Base-by-base conservation (phyloP, 371 early-diverging fungal species). In the Apophysomyces trapeziformis region DNA sequence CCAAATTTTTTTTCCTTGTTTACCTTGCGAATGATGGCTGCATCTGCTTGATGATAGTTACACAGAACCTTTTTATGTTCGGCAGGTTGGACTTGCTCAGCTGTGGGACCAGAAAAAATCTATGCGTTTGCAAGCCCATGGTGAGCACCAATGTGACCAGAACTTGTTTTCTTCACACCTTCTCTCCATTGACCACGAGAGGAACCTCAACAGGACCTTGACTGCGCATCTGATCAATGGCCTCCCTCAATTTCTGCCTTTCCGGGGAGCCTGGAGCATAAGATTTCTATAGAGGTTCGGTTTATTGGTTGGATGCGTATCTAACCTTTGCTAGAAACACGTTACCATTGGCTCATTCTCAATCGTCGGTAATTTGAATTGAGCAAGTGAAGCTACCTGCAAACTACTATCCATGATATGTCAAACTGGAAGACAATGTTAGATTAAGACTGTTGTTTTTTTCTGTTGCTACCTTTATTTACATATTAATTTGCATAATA, bases 341-440 rank as follows among this genome's bases (percentile, higher is more conserved):
- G 73, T 77, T 79, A 89, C 91, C 90, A 94, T 92, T 60, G 95
- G 94, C 87, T 97, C 96, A 80, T 97, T 97, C 56, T 80, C 76
- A 66, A 95, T 89, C 63, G 81, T 80, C 37, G 96, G 97, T 64
- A 97, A 80, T 78, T 84, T 89, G 83, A 91, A 91, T 63, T 85
- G 78, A 67, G 88, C 89, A 68, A 90, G 85, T 63, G 74, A 78
- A 66, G 89, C 85, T 64, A 85, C 85, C 65, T 72, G 74, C 70
- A 73, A 67, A 61, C 68, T 60, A 69, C 21, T n/a, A 50, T 8
- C 21, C 54, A 50, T 50, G 21, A 8, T 50, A 2, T 45, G 32
- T 26, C 32, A 26, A 26, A 26, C 2, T 18, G 13, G 16, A 45
- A 43, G 43, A 43, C 43, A 26, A 26, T 26, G 32, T 26, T 26